A percentile compares a stretch with the other conserved stretches of the same genome.
Evolutionary conservation across 345 rosid species (phyloP).

Genomic region (Linum usitatissimum): DNA sequence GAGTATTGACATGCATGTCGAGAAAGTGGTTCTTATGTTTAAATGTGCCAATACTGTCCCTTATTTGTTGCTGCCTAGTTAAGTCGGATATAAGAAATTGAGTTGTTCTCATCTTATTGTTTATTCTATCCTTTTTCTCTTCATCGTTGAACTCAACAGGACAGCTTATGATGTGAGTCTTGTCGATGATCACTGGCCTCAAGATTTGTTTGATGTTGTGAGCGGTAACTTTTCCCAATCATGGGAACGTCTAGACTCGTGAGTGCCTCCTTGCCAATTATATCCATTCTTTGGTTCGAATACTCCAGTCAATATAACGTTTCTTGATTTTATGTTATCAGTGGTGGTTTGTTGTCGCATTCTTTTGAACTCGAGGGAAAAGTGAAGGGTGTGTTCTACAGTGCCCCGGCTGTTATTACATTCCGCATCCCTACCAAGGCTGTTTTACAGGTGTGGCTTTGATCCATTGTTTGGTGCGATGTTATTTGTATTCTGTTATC

Average conservation of each 20-base stretch:
- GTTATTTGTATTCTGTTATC: not conserved
- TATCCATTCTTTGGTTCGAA: not conserved
- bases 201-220: conserved; percentile 44
- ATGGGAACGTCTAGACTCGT: conserved; percentile 98
- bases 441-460: conserved; percentile 54
- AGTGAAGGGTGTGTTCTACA: conserved; percentile 59
- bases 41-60: too few relatives aligned
- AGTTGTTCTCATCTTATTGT: not conserved
- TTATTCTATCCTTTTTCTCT: not conserved
- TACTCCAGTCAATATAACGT: not conserved
- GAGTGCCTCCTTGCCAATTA: conserved; percentile 23
- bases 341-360: conserved; percentile 72
- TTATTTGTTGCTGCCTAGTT: too few relatives aligned
- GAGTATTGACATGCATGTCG: too few relatives aligned
- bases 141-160: conserved; percentile 29
- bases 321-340: conserved; percentile 23
- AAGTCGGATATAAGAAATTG: too few relatives aligned
- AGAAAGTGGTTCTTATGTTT: too few relatives aligned
- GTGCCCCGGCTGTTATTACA: conserved; percentile 79
- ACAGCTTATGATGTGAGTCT: conserved; percentile 74
- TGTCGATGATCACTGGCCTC: conserved; percentile 58
- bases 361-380: conserved; percentile 81
- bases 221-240: conserved; percentile 65
- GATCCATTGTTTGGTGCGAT: not conserved
- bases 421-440: conserved; percentile 85